phyloP scores from a whole-genome alignment of 2,329 filamentous ascomycete genomes.

The Fulvia fulva region DNA sequence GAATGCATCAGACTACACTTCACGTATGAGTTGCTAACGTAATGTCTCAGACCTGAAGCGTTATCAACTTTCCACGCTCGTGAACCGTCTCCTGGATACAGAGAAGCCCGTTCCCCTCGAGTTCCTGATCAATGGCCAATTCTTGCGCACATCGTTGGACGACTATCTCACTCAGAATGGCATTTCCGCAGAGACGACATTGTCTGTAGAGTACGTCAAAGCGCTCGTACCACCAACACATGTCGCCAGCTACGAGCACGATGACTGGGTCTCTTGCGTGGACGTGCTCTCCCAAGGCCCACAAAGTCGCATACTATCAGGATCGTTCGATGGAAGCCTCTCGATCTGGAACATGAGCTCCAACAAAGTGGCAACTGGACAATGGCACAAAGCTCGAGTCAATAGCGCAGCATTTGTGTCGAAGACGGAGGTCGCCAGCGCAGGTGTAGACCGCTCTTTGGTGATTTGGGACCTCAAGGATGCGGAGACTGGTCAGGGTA shows the following conservation, averaged over 20 bases:
- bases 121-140: slow-evolving; percentile 91
- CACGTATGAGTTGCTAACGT: no score
- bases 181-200: slow-evolving; percentile 79
- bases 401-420: slow-evolving; percentile 83
- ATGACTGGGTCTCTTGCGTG: slow-evolving; percentile 91
- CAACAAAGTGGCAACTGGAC: slow-evolving; percentile 74
- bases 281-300: slow-evolving; percentile 69
- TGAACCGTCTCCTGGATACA: slow-evolving; percentile 57
- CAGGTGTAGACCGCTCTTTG: slow-evolving; percentile 78
- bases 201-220: slow-evolving; percentile 89
- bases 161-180: slow-evolving; percentile 84
- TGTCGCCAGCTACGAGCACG: slow-evolving; percentile 89
- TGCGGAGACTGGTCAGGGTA: slow-evolving; percentile 43
- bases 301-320: slow-evolving; percentile 77
- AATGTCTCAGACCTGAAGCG: slow-evolving; percentile 49
- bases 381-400: slow-evolving; percentile 68
- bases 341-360: slow-evolving; percentile 87
- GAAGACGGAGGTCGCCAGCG: slow-evolving; percentile 72
- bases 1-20: no score
- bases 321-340: slow-evolving; percentile 84
- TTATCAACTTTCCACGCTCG: slow-evolving; percentile 59
- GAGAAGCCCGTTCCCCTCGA: slow-evolving; percentile 75
- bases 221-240: slow-evolving; percentile 85
- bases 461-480: slow-evolving; percentile 81
- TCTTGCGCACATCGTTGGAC: slow-evolving; percentile 82